Base-by-base conservation (phyloP, 2,329 filamentous ascomycete species). In the Colletotrichum sp. region DNA sequence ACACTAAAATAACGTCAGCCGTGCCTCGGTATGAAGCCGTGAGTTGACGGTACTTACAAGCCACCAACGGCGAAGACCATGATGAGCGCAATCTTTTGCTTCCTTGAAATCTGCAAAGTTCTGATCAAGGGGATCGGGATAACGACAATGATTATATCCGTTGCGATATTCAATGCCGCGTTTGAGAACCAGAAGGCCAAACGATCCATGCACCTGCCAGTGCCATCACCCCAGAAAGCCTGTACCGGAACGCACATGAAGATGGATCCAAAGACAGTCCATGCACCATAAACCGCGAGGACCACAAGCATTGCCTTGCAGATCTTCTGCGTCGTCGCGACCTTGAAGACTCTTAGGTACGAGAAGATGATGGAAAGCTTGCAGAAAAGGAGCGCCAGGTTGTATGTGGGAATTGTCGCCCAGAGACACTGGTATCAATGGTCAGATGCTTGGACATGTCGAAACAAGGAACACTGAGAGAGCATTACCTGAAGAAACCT, bases 161-260 rank as follows among this genome's bases (percentile, higher is more conserved):
- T 82, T 5, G 78, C 12, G 62, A 83, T 82, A 70, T 83, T 83
- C 48, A 82, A 70, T 1, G 76, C 81, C 32, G 79, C 81, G 4
- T 84, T 83, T 30, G 75, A 77, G 58, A 78, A 81, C 30, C 78
- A 79, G 58, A 81, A 48, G n/a, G 56, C 77, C 34, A 48, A 34
- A 10, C 78, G 76, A 65, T 79, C 48, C 65, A 81, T 77, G 70
- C 80, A 81, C 18, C 36, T 66, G 4, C 80, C 80, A 18, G 71
- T 43, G 56, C 74, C 62, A 16, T 25, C 67, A 32, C 39, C 70
- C 80, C 80, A 81, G 62, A 78, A 80, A 36, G 74, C 73, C 10
- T 78, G 67, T 39, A 80, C 60, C 6, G 81, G 81, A 25, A 79
- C 77, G 74, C 80, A 82, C 68, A 78, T 80, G 64, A 82, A 79